Conservation (phyloP, 306 rosid species). For the Mimosa bimucronata region DNA sequence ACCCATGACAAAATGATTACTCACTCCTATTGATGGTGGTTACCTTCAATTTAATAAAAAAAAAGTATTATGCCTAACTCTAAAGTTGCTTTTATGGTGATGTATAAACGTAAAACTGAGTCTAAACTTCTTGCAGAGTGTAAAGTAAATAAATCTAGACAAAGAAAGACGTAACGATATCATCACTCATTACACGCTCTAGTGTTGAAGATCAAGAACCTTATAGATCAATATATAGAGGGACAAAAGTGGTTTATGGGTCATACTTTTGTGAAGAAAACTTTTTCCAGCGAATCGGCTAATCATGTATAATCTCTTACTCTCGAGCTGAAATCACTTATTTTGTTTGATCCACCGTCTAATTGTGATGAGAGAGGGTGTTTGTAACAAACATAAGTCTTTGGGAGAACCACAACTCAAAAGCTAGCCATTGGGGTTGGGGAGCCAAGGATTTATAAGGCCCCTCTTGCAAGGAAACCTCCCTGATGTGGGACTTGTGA, state of each 20-base stretch:
- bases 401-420: too few species aligned
- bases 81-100: neutral
- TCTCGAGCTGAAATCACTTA: neutral
- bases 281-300: neutral
- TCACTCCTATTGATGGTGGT: too few species aligned
- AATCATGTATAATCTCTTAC: neutral
- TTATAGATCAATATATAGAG: neutral
- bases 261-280: neutral
- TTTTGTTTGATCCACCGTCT: neutral
- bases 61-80: neutral
- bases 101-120: neutral
- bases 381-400: too few species aligned
- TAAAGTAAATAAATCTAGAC: neutral
- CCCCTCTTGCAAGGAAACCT: too few species aligned
- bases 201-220: neutral
- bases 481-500: too few species aligned
- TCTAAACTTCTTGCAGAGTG: neutral
- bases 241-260: neutral
- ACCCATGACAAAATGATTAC: too few species aligned
- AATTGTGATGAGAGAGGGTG: neutral
- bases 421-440: too few species aligned
- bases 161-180: neutral
- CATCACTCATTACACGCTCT: neutral
- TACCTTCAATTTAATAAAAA: too few species aligned
- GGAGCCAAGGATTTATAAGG: too few species aligned